Base-by-base conservation (phyloP, 1,139 yeast species). In the Magnusiomyces sp. region DNA sequence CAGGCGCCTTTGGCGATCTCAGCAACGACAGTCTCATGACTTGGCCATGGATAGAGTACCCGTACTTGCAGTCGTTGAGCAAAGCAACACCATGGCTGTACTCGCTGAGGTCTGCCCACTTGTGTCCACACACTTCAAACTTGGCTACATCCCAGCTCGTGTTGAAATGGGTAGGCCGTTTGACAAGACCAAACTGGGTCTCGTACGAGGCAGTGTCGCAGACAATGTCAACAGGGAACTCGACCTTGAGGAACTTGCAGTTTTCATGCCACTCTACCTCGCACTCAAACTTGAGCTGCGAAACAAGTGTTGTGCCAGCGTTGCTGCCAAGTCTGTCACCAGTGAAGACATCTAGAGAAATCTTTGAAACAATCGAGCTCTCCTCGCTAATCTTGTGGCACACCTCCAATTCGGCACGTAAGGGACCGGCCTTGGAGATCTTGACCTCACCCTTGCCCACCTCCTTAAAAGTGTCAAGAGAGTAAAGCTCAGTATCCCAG, bases 141-240 rank as follows among this genome's bases (percentile, higher is more conserved):
- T 89, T 89, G 53, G 97, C 97, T 40, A 83, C 83, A 62, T 90
- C 98, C 97, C 97, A 90, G 1, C 88, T 71, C 1, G 97, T 90
- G 64, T 92, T 92, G 70, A 74, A 90, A 66, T 90, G 97, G 0
- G 97, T 92, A 44, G 97, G 95, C 58, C 97, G 79, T 59, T 77
- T 80, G 13, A 95, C 92, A 47, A 85, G 69, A 53, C 97, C 97
- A 68, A 86, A 92, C 64, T 89, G 95, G 1, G 97, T 89, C 66
- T 92, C 98, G 65, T 87, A 92, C 50, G 80, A 79, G 1, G 96
- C 97, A 51, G 64, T 73, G 37, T 90, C 92, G 37, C 80, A 74
- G 58, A 77, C 78, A 36, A 92, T 75, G 37, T 86, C 84, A 17
- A 92, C 95, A 1, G 97, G 97, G 70, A 92, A 90, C 66, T 92